These are phyloP conservation scores for Stagonosporopsis cucurbitacearum DNA, from an alignment of 2,329 filamentous ascomycete species.

Conservation along the genomic window DNA sequence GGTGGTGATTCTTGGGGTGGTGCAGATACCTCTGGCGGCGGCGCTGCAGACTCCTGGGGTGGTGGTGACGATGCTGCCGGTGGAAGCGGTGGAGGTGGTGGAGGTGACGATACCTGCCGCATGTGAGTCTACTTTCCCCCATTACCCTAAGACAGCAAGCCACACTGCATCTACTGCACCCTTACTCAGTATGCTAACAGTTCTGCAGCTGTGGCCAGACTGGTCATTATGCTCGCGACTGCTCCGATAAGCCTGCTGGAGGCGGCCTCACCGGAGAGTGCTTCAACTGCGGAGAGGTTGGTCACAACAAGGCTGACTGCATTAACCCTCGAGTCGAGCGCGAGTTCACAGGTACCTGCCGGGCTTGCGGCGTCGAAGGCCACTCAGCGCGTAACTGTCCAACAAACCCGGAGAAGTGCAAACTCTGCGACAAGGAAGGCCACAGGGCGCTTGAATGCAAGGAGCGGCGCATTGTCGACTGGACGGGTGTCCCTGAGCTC, in stretches of 20 bases:
- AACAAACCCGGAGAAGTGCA: conserved; percentile 60
- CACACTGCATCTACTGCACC: not conserved
- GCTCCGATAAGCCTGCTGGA: conserved; percentile 51
- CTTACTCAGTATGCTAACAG: conserved; percentile 31
- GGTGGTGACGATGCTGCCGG: conserved; percentile 18
- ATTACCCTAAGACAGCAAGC: not conserved
- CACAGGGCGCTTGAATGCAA: conserved; percentile 59
- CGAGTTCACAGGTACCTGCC: conserved; percentile 64
- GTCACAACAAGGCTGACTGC: conserved; percentile 70
- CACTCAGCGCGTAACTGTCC: conserved; percentile 70
- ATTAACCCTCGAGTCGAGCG: conserved; percentile 61
- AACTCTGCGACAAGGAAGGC: conserved; percentile 59
- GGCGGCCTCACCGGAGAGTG: conserved; percentile 55
- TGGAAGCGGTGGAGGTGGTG: conserved; percentile 29
- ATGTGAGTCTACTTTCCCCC: conserved; percentile 42
- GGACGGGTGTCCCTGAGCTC: conserved; percentile 54
- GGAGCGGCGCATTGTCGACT: conserved; percentile 46
- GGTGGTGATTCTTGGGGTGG: conserved; percentile 15
- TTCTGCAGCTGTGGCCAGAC: conserved; percentile 49
- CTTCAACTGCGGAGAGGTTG: conserved; percentile 66
- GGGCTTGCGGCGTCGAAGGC: conserved; percentile 61
- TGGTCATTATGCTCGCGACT: conserved; percentile 58
- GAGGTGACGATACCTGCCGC: conserved; percentile 48
- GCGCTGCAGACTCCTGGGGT: conserved; percentile 28
- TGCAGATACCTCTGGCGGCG: conserved; percentile 14